Base-by-base conservation (phyloP, 2,329 filamentous ascomycete species). In the Penicillium aurantiogriseum region DNA sequence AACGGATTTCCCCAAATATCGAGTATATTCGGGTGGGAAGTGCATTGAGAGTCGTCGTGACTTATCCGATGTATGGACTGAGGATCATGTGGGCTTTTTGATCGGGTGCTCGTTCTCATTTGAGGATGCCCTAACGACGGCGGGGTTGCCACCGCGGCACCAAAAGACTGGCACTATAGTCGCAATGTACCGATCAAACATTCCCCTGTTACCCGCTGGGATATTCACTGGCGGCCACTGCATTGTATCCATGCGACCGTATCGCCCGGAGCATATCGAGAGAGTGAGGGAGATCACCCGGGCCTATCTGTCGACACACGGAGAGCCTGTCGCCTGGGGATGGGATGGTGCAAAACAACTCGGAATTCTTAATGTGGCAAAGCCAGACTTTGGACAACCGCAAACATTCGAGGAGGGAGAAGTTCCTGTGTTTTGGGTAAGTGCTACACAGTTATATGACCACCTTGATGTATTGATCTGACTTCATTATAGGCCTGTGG, bases 21-120 rank as follows among this genome's bases (percentile, higher is more conserved):
- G 81, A 61, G 76, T 88, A 13, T 88, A 87, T 69, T 61, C 74
- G n/a, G 70, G 83, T 56, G 79, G 79, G 2, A 71, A 72, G 44
- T 71, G 81, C 2, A 62, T 71, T 5, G 74, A 74, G 21, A 67
- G 71, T 0, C 73, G 73, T 33, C 49, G 65, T 2, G 77, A 85
- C 65, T 74, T 88, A 17, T 63, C 71, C 1, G 64, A 71, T 2
- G 70, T 83, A 40, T 88, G 85, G 86, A 80, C 78, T 0, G 67
- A 75, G 5, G 79, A 86, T 61, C 83, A 88, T 62, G 80, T 85
- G 25, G 85, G 79, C 0, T 88, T 86, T 65, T 69, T 88, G 44
- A 82, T 88, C 59, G 86, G 85, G 9, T 88, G 85, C 67, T 85
- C 81, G 0, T 88, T 82, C 75, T 84, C 80, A 63, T 88, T 88